These are phyloP conservation scores for Penicillium fuscoglaucum DNA, from an alignment of 2,329 filamentous ascomycete genomes.

Conservation along the genomic window DNA sequence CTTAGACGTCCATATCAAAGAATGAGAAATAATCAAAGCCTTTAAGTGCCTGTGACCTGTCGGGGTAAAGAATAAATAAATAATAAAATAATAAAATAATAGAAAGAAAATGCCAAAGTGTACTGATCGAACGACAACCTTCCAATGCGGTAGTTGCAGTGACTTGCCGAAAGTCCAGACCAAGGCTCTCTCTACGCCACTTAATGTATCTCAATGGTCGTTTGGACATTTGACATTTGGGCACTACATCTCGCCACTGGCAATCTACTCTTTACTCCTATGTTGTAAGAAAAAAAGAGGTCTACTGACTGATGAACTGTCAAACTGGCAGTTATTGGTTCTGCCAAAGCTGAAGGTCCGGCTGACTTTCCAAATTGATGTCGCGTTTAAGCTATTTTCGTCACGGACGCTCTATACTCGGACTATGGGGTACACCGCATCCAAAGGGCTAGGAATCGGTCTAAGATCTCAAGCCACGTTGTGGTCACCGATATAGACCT, in stretches of 20 bases:
- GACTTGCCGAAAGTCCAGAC: slow-evolving; percentile 11
- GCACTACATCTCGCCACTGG: slow-evolving; percentile 15
- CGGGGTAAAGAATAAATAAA: neutral
- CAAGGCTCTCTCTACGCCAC: slow-evolving; percentile 9
- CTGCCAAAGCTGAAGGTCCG: slow-evolving; percentile 22
- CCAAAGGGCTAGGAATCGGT: slow-evolving; percentile 9
- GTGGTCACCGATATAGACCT: slow-evolving; percentile 4
- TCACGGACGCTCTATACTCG: slow-evolving; percentile 24
- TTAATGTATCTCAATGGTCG: slow-evolving; percentile 13
- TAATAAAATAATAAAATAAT: neutral
- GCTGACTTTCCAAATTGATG: slow-evolving; percentile 28
- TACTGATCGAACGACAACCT: slow-evolving; percentile 5
- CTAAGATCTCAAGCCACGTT: slow-evolving; percentile 23
- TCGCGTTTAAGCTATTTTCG: slow-evolving; percentile 33
- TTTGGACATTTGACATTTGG: slow-evolving; percentile 13
- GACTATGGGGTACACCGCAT: slow-evolving; percentile 14
- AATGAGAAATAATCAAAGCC: slow-evolving; percentile 6
- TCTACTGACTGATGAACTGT: slow-evolving; percentile 30
- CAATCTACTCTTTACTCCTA: slow-evolving; percentile 3
- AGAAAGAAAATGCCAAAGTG: neutral
- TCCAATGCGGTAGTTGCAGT: slow-evolving; percentile 5
- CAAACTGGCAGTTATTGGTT: slow-evolving; percentile 22
- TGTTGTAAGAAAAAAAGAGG: neutral
- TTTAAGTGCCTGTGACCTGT: slow-evolving; percentile 20
- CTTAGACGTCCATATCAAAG: neutral